Conservation (phyloP, 225 moss, liverwort and hornwort species). For the Marchantia paleacea region DNA sequence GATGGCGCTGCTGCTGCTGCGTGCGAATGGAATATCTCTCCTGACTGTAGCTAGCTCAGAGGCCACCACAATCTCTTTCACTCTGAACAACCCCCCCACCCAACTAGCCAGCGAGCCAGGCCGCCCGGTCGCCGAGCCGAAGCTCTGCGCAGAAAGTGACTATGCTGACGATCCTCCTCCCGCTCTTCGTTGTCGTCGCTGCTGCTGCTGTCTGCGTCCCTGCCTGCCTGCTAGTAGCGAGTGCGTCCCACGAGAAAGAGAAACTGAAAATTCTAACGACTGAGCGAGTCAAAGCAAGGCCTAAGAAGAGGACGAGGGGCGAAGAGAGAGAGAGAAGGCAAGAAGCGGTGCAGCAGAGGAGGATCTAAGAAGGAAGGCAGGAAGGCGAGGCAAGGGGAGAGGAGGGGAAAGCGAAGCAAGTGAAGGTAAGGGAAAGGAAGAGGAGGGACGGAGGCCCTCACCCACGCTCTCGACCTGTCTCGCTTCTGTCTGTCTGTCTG, state of each 20-base stretch:
- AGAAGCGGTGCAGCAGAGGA: too few species aligned
- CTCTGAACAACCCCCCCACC: neutral
- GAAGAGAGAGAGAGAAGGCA: too few species aligned
- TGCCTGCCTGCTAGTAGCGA: neutral
- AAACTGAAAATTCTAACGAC: neutral
- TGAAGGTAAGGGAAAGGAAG: neutral
- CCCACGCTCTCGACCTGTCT: neutral
- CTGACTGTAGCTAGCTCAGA: neutral
- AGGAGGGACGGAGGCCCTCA: neutral
- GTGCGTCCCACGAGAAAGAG: neutral
- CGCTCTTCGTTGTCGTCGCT: neutral
- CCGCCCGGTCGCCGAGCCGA: too few species aligned
- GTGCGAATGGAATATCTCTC: neutral
- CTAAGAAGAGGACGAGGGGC: too few species aligned
- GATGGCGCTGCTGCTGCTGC: neutral
- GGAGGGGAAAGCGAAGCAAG: neutral
- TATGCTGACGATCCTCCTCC: neutral
- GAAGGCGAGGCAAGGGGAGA: neutral
- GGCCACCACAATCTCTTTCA: neutral
- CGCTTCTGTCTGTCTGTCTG: slow-evolving; percentile 1
- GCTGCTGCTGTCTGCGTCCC: neutral
- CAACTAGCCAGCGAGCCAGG: neutral
- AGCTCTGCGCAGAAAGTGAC: too few species aligned
- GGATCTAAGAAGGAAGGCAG: neutral
- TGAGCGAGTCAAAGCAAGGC: neutral